A percentile compares a stretch with the other conserved stretches of the same genome.
These are phyloP conservation scores for Achaetomium macrosporum DNA, from an alignment of 2,329 filamentous ascomycete species.

Conservation along the genomic window DNA sequence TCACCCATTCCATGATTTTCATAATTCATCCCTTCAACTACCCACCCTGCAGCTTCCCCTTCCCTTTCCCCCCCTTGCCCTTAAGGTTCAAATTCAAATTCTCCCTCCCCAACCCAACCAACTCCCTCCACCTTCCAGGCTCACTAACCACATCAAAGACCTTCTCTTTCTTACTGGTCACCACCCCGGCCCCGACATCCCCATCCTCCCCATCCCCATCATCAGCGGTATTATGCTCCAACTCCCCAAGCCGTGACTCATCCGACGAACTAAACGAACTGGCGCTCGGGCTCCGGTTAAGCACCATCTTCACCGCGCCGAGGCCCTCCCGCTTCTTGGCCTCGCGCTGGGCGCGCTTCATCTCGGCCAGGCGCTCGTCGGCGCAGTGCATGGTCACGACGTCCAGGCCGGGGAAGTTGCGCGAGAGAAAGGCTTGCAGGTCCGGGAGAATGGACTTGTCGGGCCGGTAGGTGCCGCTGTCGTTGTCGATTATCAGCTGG, in stretches of 20 bases:
- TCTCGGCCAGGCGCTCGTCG: constrained; percentile 62
- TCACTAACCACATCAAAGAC: constrained; percentile 48
- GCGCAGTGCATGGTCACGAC: constrained; percentile 73
- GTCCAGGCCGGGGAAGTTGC: constrained; percentile 71
- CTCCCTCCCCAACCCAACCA: neutral
- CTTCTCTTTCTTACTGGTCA: constrained; percentile 48
- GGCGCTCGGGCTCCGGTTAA: constrained; percentile 48
- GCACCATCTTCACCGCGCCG: constrained; percentile 45
- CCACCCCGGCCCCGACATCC: constrained; percentile 23
- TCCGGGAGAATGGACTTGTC: constrained; percentile 69
- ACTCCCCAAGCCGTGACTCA: constrained; percentile 45
- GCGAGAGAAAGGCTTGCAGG: constrained; percentile 63
- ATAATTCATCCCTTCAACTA: neutral
- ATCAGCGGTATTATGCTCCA: constrained; percentile 27
- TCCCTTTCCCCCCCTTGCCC: neutral
- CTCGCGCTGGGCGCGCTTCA: constrained; percentile 72
- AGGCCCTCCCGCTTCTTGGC: constrained; percentile 61
- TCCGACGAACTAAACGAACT: constrained; percentile 47
- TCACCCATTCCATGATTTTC: no score
- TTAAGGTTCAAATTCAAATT: neutral
- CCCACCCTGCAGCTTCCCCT: neutral
- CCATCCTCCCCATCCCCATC: constrained; percentile 29
- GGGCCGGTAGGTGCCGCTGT: constrained; percentile 87
- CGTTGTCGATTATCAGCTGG: constrained; percentile 90
- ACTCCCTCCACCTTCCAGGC: constrained; percentile 39